These are phyloP conservation scores for Colletotrichum sp. DNA, from an alignment of 2,329 filamentous ascomycete species.

Conservation along the genomic window DNA sequence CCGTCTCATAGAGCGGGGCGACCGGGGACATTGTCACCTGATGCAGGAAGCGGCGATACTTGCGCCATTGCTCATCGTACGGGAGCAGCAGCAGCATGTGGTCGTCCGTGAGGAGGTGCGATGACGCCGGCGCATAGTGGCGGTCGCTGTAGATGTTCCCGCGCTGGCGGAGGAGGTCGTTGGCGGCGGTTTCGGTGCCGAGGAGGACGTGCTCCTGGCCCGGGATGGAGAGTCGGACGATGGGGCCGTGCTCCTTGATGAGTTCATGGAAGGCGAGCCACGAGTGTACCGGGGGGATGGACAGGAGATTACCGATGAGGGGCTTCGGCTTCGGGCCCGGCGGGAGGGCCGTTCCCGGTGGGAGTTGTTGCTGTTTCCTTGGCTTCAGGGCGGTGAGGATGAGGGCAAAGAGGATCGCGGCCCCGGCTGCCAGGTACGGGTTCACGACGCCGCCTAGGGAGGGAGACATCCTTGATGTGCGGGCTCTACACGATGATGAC, in stretches of 20 bases:
- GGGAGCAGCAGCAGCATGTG: constrained; percentile 33
- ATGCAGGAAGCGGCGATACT: constrained; percentile 27
- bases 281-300: constrained; percentile 37
- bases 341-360: constrained; percentile 10
- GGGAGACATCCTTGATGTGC: not conserved
- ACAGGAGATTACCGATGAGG: constrained; percentile 36
- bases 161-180: constrained; percentile 45
- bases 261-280: constrained; percentile 47
- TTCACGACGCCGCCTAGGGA: not conserved
- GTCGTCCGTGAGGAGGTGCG: constrained; percentile 33
- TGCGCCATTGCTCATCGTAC: constrained; percentile 25
- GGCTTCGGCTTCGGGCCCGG: constrained; percentile 13
- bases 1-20: constrained; percentile 31
- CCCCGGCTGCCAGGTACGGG: not conserved
- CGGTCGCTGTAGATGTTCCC: constrained; percentile 40
- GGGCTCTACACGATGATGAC: not conserved
- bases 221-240: constrained; percentile 49
- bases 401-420: not conserved
- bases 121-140: constrained; percentile 36
- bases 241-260: constrained; percentile 38
- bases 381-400: not conserved
- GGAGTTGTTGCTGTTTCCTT: not conserved
- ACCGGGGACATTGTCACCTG: constrained; percentile 33
- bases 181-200: constrained; percentile 42
- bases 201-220: constrained; percentile 41